These are phyloP conservation scores for Hypomontagnella monticulosa DNA, from an alignment of 495 filamentous ascomycete genomes.

Conservation along the genomic window DNA sequence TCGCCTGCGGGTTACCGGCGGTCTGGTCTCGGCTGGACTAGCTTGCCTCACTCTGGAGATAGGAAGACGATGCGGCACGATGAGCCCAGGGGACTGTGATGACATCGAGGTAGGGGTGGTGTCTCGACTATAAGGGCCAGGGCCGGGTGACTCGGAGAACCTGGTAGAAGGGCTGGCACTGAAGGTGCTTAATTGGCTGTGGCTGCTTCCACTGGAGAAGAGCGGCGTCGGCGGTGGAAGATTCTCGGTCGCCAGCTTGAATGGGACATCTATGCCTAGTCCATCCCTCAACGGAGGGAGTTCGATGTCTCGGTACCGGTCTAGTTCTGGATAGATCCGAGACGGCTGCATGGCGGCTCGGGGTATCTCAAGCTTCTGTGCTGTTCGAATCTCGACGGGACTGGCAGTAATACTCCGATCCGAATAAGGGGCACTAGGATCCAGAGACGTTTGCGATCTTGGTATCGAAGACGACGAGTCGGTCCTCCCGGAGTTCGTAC, in stretches of 20 bases:
- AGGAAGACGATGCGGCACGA: conserved; percentile 66
- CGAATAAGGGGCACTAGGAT: conserved; percentile 39
- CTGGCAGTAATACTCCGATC: conserved; percentile 54
- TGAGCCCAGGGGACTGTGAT: conserved; percentile 88
- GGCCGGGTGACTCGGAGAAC: conserved; percentile 90
- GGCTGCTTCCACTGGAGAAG: conserved; percentile 61
- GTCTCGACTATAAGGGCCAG: conserved; percentile 80
- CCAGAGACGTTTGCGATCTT: conserved; percentile 45
- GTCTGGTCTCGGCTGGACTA: conserved; percentile 72
- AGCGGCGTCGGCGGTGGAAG: conserved; percentile 72
- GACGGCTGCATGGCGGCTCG: conserved; percentile 46
- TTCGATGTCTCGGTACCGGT: conserved; percentile 59
- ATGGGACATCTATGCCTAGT: conserved; percentile 51
- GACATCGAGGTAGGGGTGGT: conserved; percentile 97
- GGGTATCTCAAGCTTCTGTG: conserved; percentile 49
- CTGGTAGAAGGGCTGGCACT: conserved; percentile 91
- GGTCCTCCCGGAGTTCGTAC: conserved; percentile 49
- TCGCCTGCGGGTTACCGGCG: conserved; percentile 72
- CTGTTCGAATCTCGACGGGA: conserved; percentile 49
- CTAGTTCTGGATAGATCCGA: conserved; percentile 62
- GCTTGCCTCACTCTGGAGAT: conserved; percentile 67
- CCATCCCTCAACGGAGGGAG: conserved; percentile 40
- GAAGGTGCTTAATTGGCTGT: conserved; percentile 64
- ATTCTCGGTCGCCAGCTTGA: conserved; percentile 64
- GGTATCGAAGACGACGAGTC: conserved; percentile 53